Base-by-base conservation (phyloP, 176 grass and related monocot species). In the Ensete ventricosum region DNA sequence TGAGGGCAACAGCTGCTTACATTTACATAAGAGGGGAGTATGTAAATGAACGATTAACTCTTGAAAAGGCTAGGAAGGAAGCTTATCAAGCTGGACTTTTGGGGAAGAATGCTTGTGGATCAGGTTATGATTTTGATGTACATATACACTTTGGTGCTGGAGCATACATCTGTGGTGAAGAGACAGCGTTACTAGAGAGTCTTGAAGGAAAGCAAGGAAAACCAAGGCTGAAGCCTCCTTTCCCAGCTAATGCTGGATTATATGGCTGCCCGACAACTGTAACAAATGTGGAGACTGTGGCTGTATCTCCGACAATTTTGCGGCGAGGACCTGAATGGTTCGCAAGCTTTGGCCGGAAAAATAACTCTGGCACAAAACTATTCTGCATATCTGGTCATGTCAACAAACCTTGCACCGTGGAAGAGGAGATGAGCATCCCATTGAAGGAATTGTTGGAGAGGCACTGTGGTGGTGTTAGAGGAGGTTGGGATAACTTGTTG, bases 381-480 rank as follows among this genome's bases (percentile, higher is more conserved):
- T 96, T 53, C 75, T 96, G 92, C 52, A 72, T 96, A 73, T 96
- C 92, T 1, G 92, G 92, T 52, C 92, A 89, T 85, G 92, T 96
- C 69, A 96, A 92, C 34, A 43, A 43, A 43, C 34, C 34, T 43
- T 43, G 34, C 34, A 43, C 34, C 4, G 34, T 43, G 34, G 92
- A 96, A 82, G 92, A 96, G 69, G 92, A 96, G 76, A 92, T 96
- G 92, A 96, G 92, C 81, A 96, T 96, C 50, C 89, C 92, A 50
- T 79, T 96, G 50, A 96, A 87, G 80, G 92, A 96, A 69, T 78
- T 96, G 51, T 83, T 96, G 11, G 92, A 91, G 74, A 91, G 73
- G 78, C 92, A 92, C 66, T 96, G 92, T 3, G 92, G 92, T n/a
- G 92, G 92, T 67, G 89, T 96, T 43, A 92, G 86, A 82, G 92